Base-by-base conservation (phyloP, 352 stramenopile genomes). In the Saprolegnia parasitica region DNA sequence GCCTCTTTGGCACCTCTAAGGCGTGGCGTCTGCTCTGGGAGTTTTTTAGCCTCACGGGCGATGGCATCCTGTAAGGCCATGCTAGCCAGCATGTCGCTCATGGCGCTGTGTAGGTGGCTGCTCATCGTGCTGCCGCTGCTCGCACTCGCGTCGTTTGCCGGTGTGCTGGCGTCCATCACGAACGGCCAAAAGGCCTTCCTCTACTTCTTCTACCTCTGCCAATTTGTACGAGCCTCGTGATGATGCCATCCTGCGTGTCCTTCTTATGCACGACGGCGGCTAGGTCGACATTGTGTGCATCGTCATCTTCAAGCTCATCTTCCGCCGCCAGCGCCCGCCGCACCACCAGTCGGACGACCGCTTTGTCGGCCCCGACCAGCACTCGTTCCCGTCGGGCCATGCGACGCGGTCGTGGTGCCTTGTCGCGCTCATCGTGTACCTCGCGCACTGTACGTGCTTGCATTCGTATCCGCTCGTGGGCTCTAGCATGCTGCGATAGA, bases 341-440 rank as follows among this genome's bases (percentile, higher is more conserved):
- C 87, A 92, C 66, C 86, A 93, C 73, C 62, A 81, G 52, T 79
- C 74, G 45, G 84, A 93, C 62, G 72, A 78, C 40, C 82, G 86
- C 52, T 93, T 93, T 61, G 83, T 91, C 50, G 86, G 86, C 0
- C 84, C 86, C 0, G 86, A 93, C 73, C 80, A 93, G 76, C 86
- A 92, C 68, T 93, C 86, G 72, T 93, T 93, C 74, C 86, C 86
- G 11, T 93, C 86, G 6, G 86, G 86, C 45, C 86, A 93, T 71
- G 84, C 86, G 2, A 93, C 86, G 40, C 84, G 86, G 63, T 78
- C 80, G 21, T 91, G 83, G 78, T 86, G 82, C 65, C 80, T 93
- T 71, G 76, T 90, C 23, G 82, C 72, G 4, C 77, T 93, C 66
- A 56, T 90, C 52, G 50, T 90, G 47, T 82, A 86, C 72, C 72